Base-by-base conservation (phyloP, 345 rosid species). In the Aquilaria sinensis region DNA sequence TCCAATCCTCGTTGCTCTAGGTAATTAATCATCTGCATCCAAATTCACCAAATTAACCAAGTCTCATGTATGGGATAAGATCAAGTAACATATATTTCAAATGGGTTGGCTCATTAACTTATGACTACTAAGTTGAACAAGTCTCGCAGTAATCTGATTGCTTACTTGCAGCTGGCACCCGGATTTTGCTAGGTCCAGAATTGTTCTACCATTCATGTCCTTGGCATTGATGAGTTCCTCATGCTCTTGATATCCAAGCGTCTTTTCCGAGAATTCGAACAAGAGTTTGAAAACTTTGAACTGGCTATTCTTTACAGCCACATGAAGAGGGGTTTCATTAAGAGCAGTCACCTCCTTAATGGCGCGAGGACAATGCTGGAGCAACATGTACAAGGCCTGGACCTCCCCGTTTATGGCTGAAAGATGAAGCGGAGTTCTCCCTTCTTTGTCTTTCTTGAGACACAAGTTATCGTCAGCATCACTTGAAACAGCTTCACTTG, bases 291-390 rank as follows among this genome's bases (percentile, higher is more conserved):
- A 15, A 2, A 67, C 62, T 34, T 62, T 62, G 23, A 54, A 56
- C 51, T 62, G 49, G 11, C 57, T 56, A 49, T 56, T 68, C 57
- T 62, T 68, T 32, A 68, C 66, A 14, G 72, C 72, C 6, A 68
- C 53, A 31, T 61, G 72, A 47, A 68, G 56, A 9, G 62, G 57
- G 56, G 62, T 62, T 49, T 68, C 61, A 3, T 67, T 67, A n/a
- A 9, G 14, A 52, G 56, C 15, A 13, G 50, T 61, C 2, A 32
- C 57, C 10, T 33, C 31, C 5, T 55, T 9, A 13, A 16, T 16
- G 8, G 43, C 33, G 11, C 56, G 15, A 7, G 51, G 56, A 49
- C 57, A 68, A 0, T 7, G n/a, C 8, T 54, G 41, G 13, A 68
- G 10, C 51, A 68, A 12, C 46, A 47, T 57, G 2, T 37, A 16